phyloP scores from a whole-genome alignment of 2,329 filamentous ascomycete species.

The Fusarium haematococcum region DNA sequence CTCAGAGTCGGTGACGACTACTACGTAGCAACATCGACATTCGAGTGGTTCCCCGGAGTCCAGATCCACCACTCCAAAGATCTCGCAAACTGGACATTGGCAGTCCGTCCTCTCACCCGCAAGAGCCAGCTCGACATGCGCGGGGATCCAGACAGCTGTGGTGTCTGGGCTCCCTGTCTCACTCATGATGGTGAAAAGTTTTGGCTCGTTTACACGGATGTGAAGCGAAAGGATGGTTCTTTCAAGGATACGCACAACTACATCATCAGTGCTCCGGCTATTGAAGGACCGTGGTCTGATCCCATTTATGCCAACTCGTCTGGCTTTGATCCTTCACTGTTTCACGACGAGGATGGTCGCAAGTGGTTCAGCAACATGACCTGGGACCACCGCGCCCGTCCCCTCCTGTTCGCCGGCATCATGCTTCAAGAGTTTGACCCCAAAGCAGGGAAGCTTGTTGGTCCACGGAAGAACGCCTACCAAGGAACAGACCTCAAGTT shows the following conservation, averaged over 20 bases:
- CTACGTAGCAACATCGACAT: conserved; percentile 67
- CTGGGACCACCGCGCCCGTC: conserved; percentile 64
- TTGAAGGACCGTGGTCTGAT: conserved; percentile 72
- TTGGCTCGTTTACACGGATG: conserved; percentile 74
- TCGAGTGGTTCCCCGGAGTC: conserved; percentile 67
- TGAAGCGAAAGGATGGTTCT: conserved; percentile 74
- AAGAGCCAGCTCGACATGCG: conserved; percentile 67
- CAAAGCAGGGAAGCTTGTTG: conserved; percentile 61
- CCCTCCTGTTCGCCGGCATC: conserved; percentile 66
- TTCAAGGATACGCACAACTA: conserved; percentile 75
- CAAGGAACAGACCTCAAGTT: conserved; percentile 65
- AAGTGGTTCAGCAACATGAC: conserved; percentile 71
- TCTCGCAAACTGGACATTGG: conserved; percentile 64
- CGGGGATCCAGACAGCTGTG: conserved; percentile 69
- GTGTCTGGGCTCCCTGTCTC: conserved; percentile 74
- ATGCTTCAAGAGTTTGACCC: conserved; percentile 69
- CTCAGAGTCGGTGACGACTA: conserved; percentile 64
- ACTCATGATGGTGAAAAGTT: conserved; percentile 70
- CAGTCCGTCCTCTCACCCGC: conserved; percentile 60
- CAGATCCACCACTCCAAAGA: conserved; percentile 67
- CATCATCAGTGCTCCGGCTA: conserved; percentile 64
- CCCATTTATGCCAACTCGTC: conserved; percentile 70
- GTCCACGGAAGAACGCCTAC: conserved; percentile 67
- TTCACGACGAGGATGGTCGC: conserved; percentile 66
- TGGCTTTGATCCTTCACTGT: conserved; percentile 72